Base-by-base conservation (phyloP, 345 rosid genomes). In the Salix viminalis region DNA sequence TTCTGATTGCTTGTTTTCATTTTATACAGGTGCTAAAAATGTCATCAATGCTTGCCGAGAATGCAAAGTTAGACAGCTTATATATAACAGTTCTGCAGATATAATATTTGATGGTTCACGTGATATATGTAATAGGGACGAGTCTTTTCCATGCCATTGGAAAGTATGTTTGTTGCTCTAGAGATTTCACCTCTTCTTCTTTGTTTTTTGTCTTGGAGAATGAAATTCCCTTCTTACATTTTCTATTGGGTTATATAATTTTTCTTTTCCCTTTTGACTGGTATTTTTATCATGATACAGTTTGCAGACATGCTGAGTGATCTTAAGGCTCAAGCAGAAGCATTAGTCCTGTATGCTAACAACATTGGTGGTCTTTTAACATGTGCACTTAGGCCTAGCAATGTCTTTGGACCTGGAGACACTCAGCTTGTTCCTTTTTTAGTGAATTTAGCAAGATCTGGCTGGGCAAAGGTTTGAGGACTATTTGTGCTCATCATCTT, bases 241-340 rank as follows among this genome's bases (percentile, higher is more conserved):
- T 48, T 79, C 75, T 71, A 65, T 14, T 74, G n/a, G 30, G 26
- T 60, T 42, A 39, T 65, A 15, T 71, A 54, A 72, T 72, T 69
- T 39, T 66, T 6, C 70, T 71, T 68, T 50, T 81, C 75, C 37
- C 46, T 84, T 15, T 18, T 58, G 44, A 71, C 52, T 78, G 75
- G 50, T 80, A 77, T 15, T 15, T 75, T 44, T 2, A 13, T 76
- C 68, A 18, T 68, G 64, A 71, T 85, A 79, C 89, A 95, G 99
- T 90, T 89, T 70, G 84, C 78, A 32, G 93, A 91, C 67, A 81
- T 73, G 82, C 64, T 89, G 83, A 90, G 78, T 84, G 99, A 93
- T 82, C 91, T 95, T 58, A 96, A 86, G 85, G 96, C 96, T 88
- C 98, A 96, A 84, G 97, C 98, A 37, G 99, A 96, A 82, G 91